phyloP scores from a whole-genome alignment of 1,284 basidiomycete species.

The Ustilago curta region DNA sequence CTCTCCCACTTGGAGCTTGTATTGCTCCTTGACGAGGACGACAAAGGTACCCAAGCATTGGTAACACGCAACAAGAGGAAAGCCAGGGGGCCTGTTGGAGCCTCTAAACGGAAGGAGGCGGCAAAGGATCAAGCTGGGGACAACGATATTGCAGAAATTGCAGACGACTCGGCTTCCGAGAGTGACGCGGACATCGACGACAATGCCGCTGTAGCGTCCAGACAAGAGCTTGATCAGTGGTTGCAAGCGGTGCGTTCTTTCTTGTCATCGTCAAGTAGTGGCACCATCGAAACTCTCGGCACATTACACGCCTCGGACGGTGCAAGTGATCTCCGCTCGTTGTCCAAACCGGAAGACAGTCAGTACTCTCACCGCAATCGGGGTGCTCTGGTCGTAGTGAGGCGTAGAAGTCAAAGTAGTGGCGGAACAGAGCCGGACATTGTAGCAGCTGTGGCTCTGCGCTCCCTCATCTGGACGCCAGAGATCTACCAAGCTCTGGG shows the following conservation, averaged over 20 bases:
- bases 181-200: conserved; percentile 34
- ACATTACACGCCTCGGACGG: neutral
- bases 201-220: conserved; percentile 2
- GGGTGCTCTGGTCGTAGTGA: conserved; percentile 40
- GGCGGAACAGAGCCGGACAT: conserved; percentile 5
- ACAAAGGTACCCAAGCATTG: conserved; percentile 1
- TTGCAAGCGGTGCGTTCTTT: conserved; percentile 23
- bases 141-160: neutral
- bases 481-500: conserved; percentile 49
- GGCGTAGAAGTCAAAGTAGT: conserved; percentile 8
- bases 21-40: conserved; percentile 34
- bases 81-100: conserved; percentile 6
- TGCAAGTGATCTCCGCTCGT: conserved; percentile 31
- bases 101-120: conserved; percentile 20
- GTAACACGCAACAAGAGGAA: conserved; percentile 19
- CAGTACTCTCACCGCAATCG: conserved; percentile 47
- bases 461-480: conserved; percentile 52
- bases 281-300: neutral
- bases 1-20: conserved; percentile 37
- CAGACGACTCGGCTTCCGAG: conserved; percentile 32
- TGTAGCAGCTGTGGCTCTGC: conserved; percentile 40
- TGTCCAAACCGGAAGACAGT: conserved; percentile 37
- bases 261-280: neutral
- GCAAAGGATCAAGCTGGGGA: conserved; percentile 7
- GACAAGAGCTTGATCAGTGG: conserved; percentile 16